Percentiles rank a stretch among this genome's conserved stretches.
Evolutionary conservation across 257 asterid genomes (phyloP).

Genomic region (Primulina huaijiensis): DNA sequence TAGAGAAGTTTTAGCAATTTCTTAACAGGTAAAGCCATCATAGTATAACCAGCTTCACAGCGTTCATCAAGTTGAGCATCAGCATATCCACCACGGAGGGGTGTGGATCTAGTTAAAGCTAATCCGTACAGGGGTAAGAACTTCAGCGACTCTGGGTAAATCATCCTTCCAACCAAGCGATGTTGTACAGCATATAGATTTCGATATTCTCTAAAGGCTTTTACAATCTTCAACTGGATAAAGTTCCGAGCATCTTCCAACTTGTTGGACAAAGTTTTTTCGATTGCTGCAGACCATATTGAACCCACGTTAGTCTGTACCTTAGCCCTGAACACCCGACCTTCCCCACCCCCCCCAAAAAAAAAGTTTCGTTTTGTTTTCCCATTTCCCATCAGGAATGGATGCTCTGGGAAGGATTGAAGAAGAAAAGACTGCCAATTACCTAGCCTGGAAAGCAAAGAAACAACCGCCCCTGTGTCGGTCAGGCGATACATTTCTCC

Average conservation of each 20-base stretch:
- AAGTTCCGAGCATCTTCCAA: conserved; percentile 84
- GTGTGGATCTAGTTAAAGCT: conserved; percentile 68
- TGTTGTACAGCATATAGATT: conserved; percentile 93
- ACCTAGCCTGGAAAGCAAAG: conserved; percentile 92
- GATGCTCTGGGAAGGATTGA: not conserved
- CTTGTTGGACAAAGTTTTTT: conserved; percentile 79
- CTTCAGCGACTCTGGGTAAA: conserved; percentile 84
- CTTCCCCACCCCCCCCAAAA: conserved; percentile 1
- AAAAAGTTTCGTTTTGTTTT: not conserved
- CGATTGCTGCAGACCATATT: conserved; percentile 71
- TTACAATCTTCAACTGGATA: conserved; percentile 71
- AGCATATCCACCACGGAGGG: conserved; percentile 86
- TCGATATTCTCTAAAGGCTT: conserved; percentile 89
- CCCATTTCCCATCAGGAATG: not conserved
- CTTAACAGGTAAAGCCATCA: conserved; percentile 78
- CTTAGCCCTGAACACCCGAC: not conserved
- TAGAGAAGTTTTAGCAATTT: conserved; percentile 75
- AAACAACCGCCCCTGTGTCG: conserved; percentile 82
- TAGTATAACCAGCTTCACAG: conserved; percentile 65
- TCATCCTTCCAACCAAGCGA: conserved; percentile 82
- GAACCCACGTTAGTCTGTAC: not conserved
- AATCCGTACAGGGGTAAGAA: conserved; percentile 62
- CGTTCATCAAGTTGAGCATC: conserved; percentile 82
- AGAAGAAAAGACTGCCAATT: conserved; percentile 4
- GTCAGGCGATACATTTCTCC: conserved; percentile 96